Base-by-base conservation (phyloP, 2,329 filamentous ascomycete species). In the Chrysoporthe deuterocubensis region DNA sequence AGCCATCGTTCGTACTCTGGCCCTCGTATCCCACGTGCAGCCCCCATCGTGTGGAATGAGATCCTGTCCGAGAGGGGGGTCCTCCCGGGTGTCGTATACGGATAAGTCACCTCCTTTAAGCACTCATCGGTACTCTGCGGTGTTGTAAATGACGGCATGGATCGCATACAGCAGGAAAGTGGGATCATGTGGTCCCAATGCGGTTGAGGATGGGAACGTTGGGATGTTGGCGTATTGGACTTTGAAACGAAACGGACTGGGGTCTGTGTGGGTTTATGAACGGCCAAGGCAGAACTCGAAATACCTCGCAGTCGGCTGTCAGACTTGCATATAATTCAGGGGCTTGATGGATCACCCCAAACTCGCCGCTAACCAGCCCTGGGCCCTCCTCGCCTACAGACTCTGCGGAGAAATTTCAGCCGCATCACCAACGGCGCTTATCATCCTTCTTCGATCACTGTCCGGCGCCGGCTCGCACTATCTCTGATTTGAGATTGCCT, bases 241-340 rank as follows among this genome's bases (percentile, higher is more conserved):
- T 66, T 69, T 69, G 67, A 69, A 69, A 69, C 67, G 62, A 69
- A 67, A 34, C 16, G 16, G 42, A 44, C 60, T 46, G 37, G 46
- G 67, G 32, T 52, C 37, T 32, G 37, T 52, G 64, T 46, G 18
- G 13, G 13, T 46, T 46, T 14, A 14, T 14, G n/a, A 21, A 34
- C 16, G 14, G 11, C 32, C 11, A 9, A 26, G 13, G 48, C 4
- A 5, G 48, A 11, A 26, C n/a, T 26, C 8, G 21, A 11, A 50
- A 21, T 50, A 50, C n/a, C n/a, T 21, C 34, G 34, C 34, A 57
- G 32, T 65, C 37, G 34, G 52, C 7, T 60, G 56, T 57, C 64
- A 48, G 34, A 54, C 32, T 50, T 50, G 67, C 43, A 44, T 34
- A 26, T 63, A 62, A 67, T 68, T 65, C 63, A 68, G 67, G 67